These are phyloP conservation scores for Hymenotorrendiella dingleyae DNA, from an alignment of 2,329 filamentous ascomycete species.

Conservation along the genomic window DNA sequence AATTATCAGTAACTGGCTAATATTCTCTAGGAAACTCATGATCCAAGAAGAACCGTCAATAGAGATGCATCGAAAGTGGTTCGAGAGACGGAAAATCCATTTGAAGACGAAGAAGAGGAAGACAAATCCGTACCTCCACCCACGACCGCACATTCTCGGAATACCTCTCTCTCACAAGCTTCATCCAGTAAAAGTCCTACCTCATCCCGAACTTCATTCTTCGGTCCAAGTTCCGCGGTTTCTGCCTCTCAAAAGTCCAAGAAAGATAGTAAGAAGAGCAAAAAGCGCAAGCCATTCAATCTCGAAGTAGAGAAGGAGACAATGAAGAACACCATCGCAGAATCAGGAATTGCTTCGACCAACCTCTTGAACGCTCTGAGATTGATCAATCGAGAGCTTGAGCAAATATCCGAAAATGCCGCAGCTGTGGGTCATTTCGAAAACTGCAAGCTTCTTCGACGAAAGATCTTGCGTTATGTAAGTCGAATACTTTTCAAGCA, in stretches of 20 bases:
- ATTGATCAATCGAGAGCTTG: constrained; percentile 81
- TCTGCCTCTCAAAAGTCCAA: constrained; percentile 32
- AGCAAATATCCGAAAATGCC: constrained; percentile 80
- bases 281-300: constrained; percentile 65
- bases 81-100: constrained; percentile 72
- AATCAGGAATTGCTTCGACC: constrained; percentile 83
- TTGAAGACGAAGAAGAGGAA: constrained; percentile 58
- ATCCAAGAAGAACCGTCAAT: constrained; percentile 45
- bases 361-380: constrained; percentile 84
- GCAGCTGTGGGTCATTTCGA: constrained; percentile 75
- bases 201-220: constrained; percentile 14
- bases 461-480: constrained; percentile 80
- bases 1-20: constrained; percentile 8
- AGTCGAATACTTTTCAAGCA: constrained; percentile 29
- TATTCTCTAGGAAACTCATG: constrained; percentile 48
- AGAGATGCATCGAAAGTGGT: constrained; percentile 80
- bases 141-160: constrained; percentile 17
- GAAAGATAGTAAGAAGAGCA: constrained; percentile 40
- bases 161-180: constrained; percentile 12
- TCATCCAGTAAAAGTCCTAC: constrained; percentile 16
- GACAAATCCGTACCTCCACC: constrained; percentile 34
- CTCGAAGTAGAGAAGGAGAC: constrained; percentile 81
- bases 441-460: constrained; percentile 74
- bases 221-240: constrained; percentile 5
- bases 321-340: constrained; percentile 84